A percentile compares a stretch with the other conserved stretches of the same genome.
These are phyloP conservation scores for Deakozyma indianensis DNA, from an alignment of 805 yeast genomes.

Conservation along the genomic window DNA sequence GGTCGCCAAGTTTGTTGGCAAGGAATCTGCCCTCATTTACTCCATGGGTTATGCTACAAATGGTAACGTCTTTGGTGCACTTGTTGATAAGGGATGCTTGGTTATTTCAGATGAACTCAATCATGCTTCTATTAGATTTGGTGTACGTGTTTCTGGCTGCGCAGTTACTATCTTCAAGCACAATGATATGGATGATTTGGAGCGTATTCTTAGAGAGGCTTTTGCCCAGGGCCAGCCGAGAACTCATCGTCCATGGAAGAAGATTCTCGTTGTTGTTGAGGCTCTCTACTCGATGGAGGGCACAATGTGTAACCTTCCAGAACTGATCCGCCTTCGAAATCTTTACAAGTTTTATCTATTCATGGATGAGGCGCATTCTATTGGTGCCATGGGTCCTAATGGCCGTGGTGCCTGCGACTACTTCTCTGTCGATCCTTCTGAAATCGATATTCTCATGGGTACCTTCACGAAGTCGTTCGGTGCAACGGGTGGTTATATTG, in stretches of 20 bases:
- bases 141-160: constrained; percentile 86
- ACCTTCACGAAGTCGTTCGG: constrained; percentile 96
- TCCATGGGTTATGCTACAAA: constrained; percentile 97
- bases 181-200: constrained; percentile 73
- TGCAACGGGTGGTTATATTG: constrained; percentile 95
- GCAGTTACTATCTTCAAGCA: constrained; percentile 85
- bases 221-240: constrained; percentile 92
- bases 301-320: constrained; percentile 71
- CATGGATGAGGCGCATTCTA: constrained; percentile 96
- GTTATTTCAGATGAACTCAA: constrained; percentile 89
- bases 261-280: constrained; percentile 67
- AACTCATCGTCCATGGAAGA: constrained; percentile 90
- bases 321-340: constrained; percentile 52
- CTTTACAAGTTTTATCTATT: constrained; percentile 82
- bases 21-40: constrained; percentile 73
- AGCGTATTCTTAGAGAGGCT: constrained; percentile 62
- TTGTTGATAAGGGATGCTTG: constrained; percentile 76
- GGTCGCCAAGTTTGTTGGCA: constrained; percentile 78
- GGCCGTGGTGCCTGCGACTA: constrained; percentile 96
- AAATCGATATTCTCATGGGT: constrained; percentile 88
- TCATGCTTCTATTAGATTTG: constrained; percentile 92
- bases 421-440: constrained; percentile 62
- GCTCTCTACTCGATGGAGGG: constrained; percentile 75
- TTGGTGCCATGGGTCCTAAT: constrained; percentile 93
- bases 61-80: constrained; percentile 68